Evolutionary conservation across 1,139 yeast species (phyloP), one percentile per base, ranked within the genome.

Genomic region (Scheffersomyces insectosa): DNA sequence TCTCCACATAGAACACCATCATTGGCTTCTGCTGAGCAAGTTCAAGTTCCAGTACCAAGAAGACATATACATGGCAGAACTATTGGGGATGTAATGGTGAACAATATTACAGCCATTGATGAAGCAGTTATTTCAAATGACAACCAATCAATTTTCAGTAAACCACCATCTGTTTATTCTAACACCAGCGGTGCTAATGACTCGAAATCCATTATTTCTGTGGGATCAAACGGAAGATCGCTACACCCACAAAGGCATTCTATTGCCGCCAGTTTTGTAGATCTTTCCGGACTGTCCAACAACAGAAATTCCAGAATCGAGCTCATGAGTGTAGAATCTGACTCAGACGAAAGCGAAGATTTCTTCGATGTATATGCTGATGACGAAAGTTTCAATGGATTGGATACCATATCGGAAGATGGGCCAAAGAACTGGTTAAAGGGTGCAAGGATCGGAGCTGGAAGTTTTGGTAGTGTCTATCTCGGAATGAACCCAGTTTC

Each of bases 391-490:
- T 45, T 41, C 37, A 3, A 37, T 7, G 45, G 46, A 6, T 41
- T 59, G 6, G 63, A 51, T 27, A 36, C 52, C 7, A 40, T 51
- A 37, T 57, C 55, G 28, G 70, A 59, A 39, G 63, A 66, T 33
- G 72, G 85, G 3, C 91, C 93, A 4, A 72, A 82, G n/a, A 78
- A 85, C 38, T 93, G 98, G 98, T 75, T 90, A 40, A 86, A 86
- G 56, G 99, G 99, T 25, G 88, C 96, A 0, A 72, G 91, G 36
- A 89, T 93, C 51, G 99, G 99, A 0, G 84, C 95, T 3, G 99
- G 99, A 3, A 85, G 95, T 50, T 93, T 90, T 70, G 99, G 98
- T 29, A 84, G 89, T 3, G 99, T 93, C 1, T 91, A 86, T 51
- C 72, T 93, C 36, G 99, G 97, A 1, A 83, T 93, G 85, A 89